Conservation (phyloP, 768 basidiomycete species). For the Neoboletus brunneissimus region DNA sequence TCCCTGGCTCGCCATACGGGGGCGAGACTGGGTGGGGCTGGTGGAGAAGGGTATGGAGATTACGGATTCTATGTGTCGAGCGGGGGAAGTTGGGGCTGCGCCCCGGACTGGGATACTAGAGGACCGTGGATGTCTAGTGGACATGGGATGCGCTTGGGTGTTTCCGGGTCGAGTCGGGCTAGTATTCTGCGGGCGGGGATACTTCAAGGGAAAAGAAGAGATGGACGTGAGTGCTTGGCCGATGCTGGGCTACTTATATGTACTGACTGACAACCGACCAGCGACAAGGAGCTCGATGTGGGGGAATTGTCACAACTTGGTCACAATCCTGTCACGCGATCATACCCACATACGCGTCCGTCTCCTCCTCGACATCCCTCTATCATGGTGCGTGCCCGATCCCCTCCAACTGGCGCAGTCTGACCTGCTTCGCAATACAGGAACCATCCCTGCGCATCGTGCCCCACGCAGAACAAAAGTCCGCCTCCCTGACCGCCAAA, state of each 20-base stretch:
- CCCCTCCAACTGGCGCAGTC: neutral
- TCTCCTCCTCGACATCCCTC: neutral
- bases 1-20: conserved; percentile 37
- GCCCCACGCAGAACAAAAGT: conserved; percentile 51
- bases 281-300: conserved; percentile 7
- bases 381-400: conserved; percentile 20
- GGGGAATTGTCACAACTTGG: conserved; percentile 26
- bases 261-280: neutral
- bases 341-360: conserved; percentile 18
- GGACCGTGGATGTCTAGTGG: conserved; percentile 54
- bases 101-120: conserved; percentile 64
- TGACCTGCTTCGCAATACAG: conserved; percentile 21
- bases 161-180: neutral
- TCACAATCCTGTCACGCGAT: conserved; percentile 29
- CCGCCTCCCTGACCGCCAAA: conserved; percentile 65
- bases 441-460: conserved; percentile 60
- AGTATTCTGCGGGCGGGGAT: neutral
- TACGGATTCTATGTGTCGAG: conserved; percentile 61
- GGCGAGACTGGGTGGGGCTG: conserved; percentile 37
- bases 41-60: conserved; percentile 58
- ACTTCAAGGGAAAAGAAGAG: neutral
- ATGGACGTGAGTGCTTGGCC: neutral
- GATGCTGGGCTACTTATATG: conserved; percentile 13
- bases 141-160: conserved; percentile 35
- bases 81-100: conserved; percentile 42